A percentile compares a stretch with the other conserved stretches of the same genome.
Evolutionary conservation across 208 protist genomes (phyloP).

Genomic region (Vickermania spadyakhi): DNA sequence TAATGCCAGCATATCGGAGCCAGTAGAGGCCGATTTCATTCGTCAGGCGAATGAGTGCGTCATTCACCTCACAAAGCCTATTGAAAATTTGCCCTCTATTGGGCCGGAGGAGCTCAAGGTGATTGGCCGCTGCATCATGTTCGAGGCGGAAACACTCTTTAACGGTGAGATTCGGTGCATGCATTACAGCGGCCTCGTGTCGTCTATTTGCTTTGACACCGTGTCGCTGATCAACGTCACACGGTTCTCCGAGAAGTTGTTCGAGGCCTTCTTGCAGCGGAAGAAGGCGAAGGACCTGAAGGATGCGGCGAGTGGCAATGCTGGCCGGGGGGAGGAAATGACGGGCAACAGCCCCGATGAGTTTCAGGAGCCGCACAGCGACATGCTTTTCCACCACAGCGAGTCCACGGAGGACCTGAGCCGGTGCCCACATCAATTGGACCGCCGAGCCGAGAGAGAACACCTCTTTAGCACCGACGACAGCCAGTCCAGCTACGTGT

Average conservation of each 20-base stretch:
- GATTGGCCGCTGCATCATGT: constrained; percentile 69
- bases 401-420: neutral
- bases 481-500: neutral
- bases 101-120: constrained; percentile 61
- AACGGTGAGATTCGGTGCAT: constrained; percentile 28
- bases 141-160: constrained; percentile 45
- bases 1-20: neutral
- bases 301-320: neutral
- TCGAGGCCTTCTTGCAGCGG: constrained; percentile 15
- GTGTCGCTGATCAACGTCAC: constrained; percentile 64
- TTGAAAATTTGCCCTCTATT: constrained; percentile 48
- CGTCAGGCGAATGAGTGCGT: constrained; percentile 8
- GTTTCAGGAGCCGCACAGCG: neutral
- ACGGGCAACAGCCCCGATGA: neutral
- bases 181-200: constrained; percentile 65
- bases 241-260: constrained; percentile 66
- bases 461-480: neutral
- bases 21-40: neutral
- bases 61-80: constrained; percentile 40
- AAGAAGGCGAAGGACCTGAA: constrained; percentile 8
- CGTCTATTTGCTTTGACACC: constrained; percentile 63
- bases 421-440: neutral
- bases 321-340: neutral
- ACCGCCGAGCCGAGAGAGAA: neutral
- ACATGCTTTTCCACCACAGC: neutral